Percentiles rank a stretch among this genome's conserved stretches.
Evolutionary conservation across 2,329 filamentous ascomycete species (phyloP).

Genomic region (Pestalotiopsis sp.): DNA sequence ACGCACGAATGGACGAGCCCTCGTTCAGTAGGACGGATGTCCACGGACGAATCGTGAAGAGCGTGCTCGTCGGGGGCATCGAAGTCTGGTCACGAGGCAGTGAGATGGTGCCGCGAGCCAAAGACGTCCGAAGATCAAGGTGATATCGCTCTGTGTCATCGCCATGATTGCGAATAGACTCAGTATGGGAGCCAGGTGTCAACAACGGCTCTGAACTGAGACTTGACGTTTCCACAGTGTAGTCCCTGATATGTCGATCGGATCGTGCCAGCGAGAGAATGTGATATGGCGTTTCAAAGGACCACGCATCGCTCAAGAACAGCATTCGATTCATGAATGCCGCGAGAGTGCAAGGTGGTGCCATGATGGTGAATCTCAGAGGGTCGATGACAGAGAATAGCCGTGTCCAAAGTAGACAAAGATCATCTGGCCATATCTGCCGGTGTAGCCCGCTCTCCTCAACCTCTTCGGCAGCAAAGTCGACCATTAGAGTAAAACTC

Average conservation of each 20-base stretch:
- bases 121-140: not conserved
- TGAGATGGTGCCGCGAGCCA: slow-evolving; percentile 3
- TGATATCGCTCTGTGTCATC: not conserved
- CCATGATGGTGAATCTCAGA: slow-evolving; percentile 54
- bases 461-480: slow-evolving; percentile 29
- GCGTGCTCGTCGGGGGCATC: slow-evolving; percentile 27
- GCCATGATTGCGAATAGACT: not conserved
- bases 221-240: not conserved
- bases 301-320: slow-evolving; percentile 59
- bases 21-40: slow-evolving; percentile 68
- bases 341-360: slow-evolving; percentile 63
- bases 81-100: not conserved
- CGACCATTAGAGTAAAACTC: slow-evolving; percentile 41
- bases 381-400: slow-evolving; percentile 57
- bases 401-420: slow-evolving; percentile 53
- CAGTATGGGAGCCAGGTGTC: not conserved
- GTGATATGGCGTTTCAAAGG: slow-evolving; percentile 64
- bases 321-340: slow-evolving; percentile 58
- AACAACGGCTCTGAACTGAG: not conserved
- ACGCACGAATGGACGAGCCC: slow-evolving; percentile 71
- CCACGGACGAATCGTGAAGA: slow-evolving; percentile 67
- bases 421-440: slow-evolving; percentile 29
- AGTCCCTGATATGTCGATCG: slow-evolving; percentile 12
- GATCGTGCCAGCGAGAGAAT: slow-evolving; percentile 50
- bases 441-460: slow-evolving; percentile 29